These are phyloP conservation scores for Nothophytophthora sp. DNA, from an alignment of 352 stramenopile species.

Conservation along the genomic window DNA sequence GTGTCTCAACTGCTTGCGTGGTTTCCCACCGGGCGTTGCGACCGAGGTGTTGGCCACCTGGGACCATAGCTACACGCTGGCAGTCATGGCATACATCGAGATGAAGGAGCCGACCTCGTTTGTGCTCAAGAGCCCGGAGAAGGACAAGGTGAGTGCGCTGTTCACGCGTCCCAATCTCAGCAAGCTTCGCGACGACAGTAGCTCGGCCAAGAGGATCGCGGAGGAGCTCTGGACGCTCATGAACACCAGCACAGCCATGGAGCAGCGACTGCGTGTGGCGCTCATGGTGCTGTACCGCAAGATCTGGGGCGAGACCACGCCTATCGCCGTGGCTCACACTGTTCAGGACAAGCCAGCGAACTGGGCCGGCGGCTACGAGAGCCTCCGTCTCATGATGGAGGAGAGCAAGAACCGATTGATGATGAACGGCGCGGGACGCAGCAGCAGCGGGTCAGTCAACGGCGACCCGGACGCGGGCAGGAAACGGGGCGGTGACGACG, in stretches of 20 bases:
- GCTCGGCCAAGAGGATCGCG: constrained; percentile 59
- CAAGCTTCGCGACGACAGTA: constrained; percentile 78
- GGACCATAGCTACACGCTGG: constrained; percentile 83
- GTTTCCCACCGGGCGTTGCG: constrained; percentile 69
- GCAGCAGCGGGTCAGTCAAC: constrained; percentile 12
- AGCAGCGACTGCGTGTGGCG: constrained; percentile 76
- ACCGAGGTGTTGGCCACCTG: constrained; percentile 79
- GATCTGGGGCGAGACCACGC: constrained; percentile 83
- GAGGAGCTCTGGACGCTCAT: constrained; percentile 79
- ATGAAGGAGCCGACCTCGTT: constrained; percentile 79
- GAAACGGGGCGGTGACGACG: constrained; percentile 26
- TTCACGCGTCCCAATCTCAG: constrained; percentile 61
- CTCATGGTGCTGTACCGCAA: constrained; percentile 80
- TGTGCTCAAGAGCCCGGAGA: constrained; percentile 72
- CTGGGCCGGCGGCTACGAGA: constrained; percentile 84
- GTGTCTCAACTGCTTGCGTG: constrained; percentile 79
- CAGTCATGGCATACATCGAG: constrained; percentile 73
- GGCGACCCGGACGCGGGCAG: constrained; percentile 14
- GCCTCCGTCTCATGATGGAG: constrained; percentile 82
- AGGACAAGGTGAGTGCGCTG: constrained; percentile 64
- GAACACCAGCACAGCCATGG: constrained; percentile 57
- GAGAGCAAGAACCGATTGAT: constrained; percentile 72
- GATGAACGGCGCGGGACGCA: constrained; percentile 26
- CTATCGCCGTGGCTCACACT: constrained; percentile 76
- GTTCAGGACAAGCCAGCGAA: constrained; percentile 79